Base-by-base conservation (phyloP, 768 basidiomycete species). In the Mycena leptocephala region DNA sequence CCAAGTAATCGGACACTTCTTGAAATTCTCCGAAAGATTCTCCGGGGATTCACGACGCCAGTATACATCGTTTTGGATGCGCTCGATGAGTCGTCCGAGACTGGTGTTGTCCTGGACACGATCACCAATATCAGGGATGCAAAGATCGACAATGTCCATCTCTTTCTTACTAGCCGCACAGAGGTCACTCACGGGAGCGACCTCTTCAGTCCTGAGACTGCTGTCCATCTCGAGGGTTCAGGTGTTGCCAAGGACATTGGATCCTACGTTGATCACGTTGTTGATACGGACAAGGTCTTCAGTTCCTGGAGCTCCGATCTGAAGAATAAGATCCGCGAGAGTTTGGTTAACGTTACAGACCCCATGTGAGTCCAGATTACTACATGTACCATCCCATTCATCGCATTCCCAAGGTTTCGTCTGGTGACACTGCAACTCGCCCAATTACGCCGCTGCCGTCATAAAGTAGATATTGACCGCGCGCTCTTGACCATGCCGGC, bases 51-150 rank as follows among this genome's bases (percentile, higher is more conserved):
- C n/a, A 51, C 48, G n/a, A 51, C n/a, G n/a, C 48, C 48, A 51
- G 48, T 51, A 51, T 59, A 59, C 58, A 59, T 59, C 22, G 58
- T 59, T 59, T 59, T 59, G 33, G 33, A 59, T 59, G 58, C 58
- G 13, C 58, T 59, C 20, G 58, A 59, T 14, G 58, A 59, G 58
- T 35, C 58, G 18, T 59, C 58, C 33, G 58, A 59, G 58, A 59
- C 22, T 22, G 58, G 35, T 18, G 22, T 59, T 35, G 33, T 59
- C 33, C 58, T 59, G 26, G 33, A 37, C 30, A 33, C 33, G 1
- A 59, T 59, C 58, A 59, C 58, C 33, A 16, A 20, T 32, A 59
- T 59, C 33, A 59, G 58, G 58, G 33, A 59, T 37, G 58, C 58
- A 59, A 37, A 59, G 5, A 33, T 59, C 58, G 33, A 59, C 58